Base-by-base conservation (phyloP, 2,329 filamentous ascomycete species). In the Fusarium nelsonii region DNA sequence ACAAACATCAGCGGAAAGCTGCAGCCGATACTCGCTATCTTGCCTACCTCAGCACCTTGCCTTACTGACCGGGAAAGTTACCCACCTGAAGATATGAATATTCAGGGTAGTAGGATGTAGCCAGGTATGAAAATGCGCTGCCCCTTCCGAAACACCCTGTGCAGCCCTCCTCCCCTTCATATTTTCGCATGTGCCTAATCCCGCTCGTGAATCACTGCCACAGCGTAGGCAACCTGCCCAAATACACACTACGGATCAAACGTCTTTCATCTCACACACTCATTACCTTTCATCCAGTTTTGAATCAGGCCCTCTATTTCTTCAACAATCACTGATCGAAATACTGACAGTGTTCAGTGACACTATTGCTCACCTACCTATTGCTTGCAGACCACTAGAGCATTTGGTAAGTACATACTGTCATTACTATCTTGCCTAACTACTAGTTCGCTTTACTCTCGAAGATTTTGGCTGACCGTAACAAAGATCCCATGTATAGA, bases 151-250 rank as follows among this genome's bases (percentile, higher is more conserved):
- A 34, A 34, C 20, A 20, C 26, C 4, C 20, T 49, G 32, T 32
- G 8, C 28, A 48, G 9, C 23, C 34, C 20, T 16, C 4, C 23
- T 23, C 23, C 23, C 23, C 23, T 15, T 20, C 15, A 41, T 23
- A 15, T 18, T 23, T 23, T n/a, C 36, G 50, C 14, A 40, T 20
- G 37, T 23, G 57, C 45, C 39, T 18, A 41, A 16, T 10, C 15
- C 20, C 15, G 12, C 57, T 16, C 15, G 23, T 66, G 65, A 69
- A 63, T 63, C 65, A 69, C 61, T 58, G 46, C 32, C 51, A 16
- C 46, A 40, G 23, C 44, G 30, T 34, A 16, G 15, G 15, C 8
- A 15, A 16, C 14, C 33, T 36, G 33, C 15, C 34, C 7, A 9
- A 37, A 37, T 16, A 10, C 16, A 37, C 34, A 8, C 34, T 30